Base-by-base conservation (phyloP, 495 filamentous ascomycete species). In the Aspergillus ellipticus region DNA sequence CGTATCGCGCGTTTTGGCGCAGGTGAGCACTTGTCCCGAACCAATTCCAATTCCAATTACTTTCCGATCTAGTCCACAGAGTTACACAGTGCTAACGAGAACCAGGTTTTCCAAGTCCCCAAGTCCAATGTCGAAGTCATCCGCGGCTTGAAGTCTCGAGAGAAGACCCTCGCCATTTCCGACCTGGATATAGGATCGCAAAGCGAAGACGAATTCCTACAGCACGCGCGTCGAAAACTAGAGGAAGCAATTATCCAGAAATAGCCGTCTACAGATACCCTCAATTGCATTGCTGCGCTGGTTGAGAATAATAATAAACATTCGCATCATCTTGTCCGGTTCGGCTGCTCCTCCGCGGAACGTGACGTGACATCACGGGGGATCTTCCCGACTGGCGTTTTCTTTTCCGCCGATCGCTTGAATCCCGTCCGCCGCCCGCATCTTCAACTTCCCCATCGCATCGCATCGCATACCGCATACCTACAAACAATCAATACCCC, bases 71-170 rank as follows among this genome's bases (percentile, higher is more conserved):
- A 46, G 26, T 58, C 6, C 35, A 51, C 54, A 21, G 29, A 4
- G n/a, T 47, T 7, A 54, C 4, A 39, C 17, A 22, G 7, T 35
- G 26, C 29, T 49, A 6, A 19, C 37, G 11, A 5, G 2, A 8
- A 7, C 9, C 62, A 82, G 83, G 67, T 74, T 17, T 73, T 89
- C 39, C 70, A 79, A 16, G 75, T 85, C 15, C 79, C 85, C 29
- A 89, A 86, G 60, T 86, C 84, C 20, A 77, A 80, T 48, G 68
- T 90, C 11, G 75, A 79, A 33, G 81, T 90, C 31, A 80, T 79
- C 37, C 84, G 83, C 17, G 87, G 87, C 3, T 65, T 75, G 50
- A 88, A 85, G 60, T 82, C 79, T 16, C 66, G 80, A 16, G 80
- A 81, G 46, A 89, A 90, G 70, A 86, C 79, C 0, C 58, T 86